These are phyloP conservation scores for Calonectria honghensis DNA, from an alignment of 2,329 filamentous ascomycete genomes.

Conservation along the genomic window DNA sequence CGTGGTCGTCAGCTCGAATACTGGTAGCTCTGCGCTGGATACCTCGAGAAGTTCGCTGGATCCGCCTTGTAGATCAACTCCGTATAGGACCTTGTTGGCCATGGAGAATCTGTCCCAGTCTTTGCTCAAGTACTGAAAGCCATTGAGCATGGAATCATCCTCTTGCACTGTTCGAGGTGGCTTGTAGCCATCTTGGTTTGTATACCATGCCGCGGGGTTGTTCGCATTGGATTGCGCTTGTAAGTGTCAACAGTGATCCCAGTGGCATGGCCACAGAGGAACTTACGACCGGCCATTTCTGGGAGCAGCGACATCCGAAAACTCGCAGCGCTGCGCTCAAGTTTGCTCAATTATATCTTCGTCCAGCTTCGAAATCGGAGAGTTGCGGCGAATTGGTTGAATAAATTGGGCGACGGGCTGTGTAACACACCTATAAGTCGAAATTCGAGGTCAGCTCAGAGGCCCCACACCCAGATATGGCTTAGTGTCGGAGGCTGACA, in stretches of 20 bases:
- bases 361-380: not conserved
- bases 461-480: not conserved
- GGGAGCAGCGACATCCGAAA: not conserved
- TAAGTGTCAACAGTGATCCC: not conserved
- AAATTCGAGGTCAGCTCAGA: not conserved
- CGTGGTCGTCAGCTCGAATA: not conserved
- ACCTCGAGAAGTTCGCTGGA: not conserved
- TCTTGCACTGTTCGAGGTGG: not conserved
- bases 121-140: not conserved
- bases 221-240: not conserved
- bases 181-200: not conserved
- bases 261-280: not conserved
- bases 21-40: not conserved
- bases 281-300: not conserved
- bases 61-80: not conserved
- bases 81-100: not conserved
- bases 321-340: not conserved
- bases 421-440: not conserved
- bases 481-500: not conserved
- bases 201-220: not conserved
- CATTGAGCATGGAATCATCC: not conserved
- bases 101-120: not conserved
- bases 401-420: not conserved
- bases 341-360: not conserved
- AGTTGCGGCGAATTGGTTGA: not conserved